phyloP scores from a whole-genome alignment of 1,284 basidiomycete species.

The Leccinum holopus region DNA sequence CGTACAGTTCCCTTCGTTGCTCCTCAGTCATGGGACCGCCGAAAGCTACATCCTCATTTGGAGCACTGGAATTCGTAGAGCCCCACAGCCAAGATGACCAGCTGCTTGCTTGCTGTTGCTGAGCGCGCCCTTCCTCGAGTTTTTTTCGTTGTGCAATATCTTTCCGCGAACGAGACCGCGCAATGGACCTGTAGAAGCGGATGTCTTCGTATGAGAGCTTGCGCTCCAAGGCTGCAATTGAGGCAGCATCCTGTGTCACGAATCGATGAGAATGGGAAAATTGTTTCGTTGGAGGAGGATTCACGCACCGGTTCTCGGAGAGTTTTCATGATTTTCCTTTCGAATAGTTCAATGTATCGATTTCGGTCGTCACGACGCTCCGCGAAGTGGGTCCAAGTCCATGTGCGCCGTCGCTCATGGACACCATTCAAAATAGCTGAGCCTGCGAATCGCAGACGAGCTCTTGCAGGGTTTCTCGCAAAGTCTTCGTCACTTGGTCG shows the following conservation, averaged over 20 bases:
- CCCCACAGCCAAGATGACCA: conserved; percentile 92
- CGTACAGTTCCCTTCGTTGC: conserved; percentile 91
- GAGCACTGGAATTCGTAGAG: conserved; percentile 41
- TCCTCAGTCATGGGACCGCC: conserved; percentile 83
- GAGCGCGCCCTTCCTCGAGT: conserved; percentile 67
- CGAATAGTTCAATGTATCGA: conserved; percentile 85
- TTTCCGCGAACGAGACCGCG: conserved; percentile 85
- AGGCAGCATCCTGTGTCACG: conserved; percentile 54
- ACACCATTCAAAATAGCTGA: conserved; percentile 85
- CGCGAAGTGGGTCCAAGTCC: conserved; percentile 93
- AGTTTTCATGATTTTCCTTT: conserved; percentile 65
- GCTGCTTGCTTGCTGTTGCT: conserved; percentile 50
- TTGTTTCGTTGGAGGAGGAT: neutral
- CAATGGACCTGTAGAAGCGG: conserved; percentile 96
- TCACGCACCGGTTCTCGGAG: conserved; percentile 47
- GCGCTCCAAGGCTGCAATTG: conserved; percentile 71
- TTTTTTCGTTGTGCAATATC: conserved; percentile 72
- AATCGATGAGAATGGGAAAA: conserved; percentile 11
- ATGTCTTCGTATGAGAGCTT: conserved; percentile 95
- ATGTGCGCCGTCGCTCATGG: conserved; percentile 80
- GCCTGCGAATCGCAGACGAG: conserved; percentile 80
- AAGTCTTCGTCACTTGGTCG: conserved; percentile 68
- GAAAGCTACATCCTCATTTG: conserved; percentile 53
- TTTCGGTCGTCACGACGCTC: conserved; percentile 87
- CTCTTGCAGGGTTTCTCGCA: conserved; percentile 63